phyloP scores from a whole-genome alignment of 495 filamentous ascomycete genomes.

The Glonium stellatum region DNA sequence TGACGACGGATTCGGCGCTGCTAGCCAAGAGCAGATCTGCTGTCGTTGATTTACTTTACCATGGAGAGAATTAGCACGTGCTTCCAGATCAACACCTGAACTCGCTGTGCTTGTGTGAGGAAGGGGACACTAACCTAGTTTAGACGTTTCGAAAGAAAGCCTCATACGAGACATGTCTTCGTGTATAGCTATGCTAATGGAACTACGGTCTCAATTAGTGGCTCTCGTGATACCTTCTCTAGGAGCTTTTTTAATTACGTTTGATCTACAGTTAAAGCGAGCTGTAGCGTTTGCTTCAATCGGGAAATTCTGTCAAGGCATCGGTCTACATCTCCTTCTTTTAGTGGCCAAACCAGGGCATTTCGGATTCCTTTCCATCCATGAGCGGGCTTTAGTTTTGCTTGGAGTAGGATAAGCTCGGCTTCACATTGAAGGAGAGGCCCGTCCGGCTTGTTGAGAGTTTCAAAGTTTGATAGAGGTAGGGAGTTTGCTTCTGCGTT shows the following conservation, averaged over 20 bases:
- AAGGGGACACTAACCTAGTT: neutral
- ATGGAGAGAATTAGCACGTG: too few relatives aligned
- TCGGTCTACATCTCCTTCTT: neutral
- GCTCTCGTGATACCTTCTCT: neutral
- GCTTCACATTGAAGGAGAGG: neutral
- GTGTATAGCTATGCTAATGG: neutral
- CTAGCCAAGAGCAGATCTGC: too few relatives aligned
- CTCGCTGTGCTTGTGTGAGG: too few relatives aligned
- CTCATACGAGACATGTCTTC: neutral
- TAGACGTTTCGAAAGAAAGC: neutral
- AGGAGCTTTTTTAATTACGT: neutral
- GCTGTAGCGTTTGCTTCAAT: neutral
- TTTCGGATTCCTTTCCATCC: neutral
- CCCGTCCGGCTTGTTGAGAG: neutral
- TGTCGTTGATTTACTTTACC: too few relatives aligned
- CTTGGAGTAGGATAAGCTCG: neutral
- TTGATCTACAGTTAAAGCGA: neutral
- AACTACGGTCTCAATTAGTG: neutral
- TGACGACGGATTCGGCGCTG: slow-evolving; percentile 1
- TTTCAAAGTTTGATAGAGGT: neutral
- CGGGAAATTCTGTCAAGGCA: neutral
- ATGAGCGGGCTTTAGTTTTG: neutral
- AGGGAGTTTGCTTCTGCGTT: neutral
- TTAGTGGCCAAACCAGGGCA: neutral
- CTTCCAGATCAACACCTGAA: too few relatives aligned